phyloP scores from a whole-genome alignment of 2,329 filamentous ascomycete species.

The Colletotrichum salicis region DNA sequence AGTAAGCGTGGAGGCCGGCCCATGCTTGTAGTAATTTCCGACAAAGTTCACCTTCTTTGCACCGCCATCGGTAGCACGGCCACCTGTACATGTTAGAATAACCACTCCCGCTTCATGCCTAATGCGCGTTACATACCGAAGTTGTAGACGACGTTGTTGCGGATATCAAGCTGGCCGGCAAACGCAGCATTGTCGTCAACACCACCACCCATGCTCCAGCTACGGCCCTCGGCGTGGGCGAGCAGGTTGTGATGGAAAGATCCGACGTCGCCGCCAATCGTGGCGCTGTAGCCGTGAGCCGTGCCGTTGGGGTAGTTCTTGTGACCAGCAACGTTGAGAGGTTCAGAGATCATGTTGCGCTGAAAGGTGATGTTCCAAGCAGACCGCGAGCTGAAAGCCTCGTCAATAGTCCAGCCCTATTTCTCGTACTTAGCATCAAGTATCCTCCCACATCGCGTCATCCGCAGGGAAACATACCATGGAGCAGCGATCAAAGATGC shows the following conservation, averaged over 20 bases:
- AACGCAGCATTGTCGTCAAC: constrained; percentile 43
- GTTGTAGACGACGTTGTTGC: constrained; percentile 50
- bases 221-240: constrained; percentile 44
- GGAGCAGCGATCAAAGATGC: constrained; percentile 48
- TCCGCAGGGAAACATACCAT: constrained; percentile 33
- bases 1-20: constrained; percentile 42
- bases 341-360: constrained; percentile 48
- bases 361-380: constrained; percentile 49
- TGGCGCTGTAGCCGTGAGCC: constrained; percentile 41
- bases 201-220: constrained; percentile 50
- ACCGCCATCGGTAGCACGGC: constrained; percentile 46
- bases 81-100: constrained; percentile 2
- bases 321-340: constrained; percentile 48
- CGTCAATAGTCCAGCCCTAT: constrained; percentile 47
- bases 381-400: constrained; percentile 46
- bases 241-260: constrained; percentile 49
- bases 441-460: neutral
- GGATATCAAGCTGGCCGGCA: constrained; percentile 45
- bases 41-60: constrained; percentile 47
- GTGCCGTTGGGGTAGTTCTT: constrained; percentile 48
- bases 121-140: constrained; percentile 39
- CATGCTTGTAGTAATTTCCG: constrained; percentile 47
- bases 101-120: neutral
- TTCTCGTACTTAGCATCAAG: neutral
- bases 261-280: constrained; percentile 46